Evolutionary conservation across 768 basidiomycete species (phyloP).

Genomic region (Inosperma sp.): DNA sequence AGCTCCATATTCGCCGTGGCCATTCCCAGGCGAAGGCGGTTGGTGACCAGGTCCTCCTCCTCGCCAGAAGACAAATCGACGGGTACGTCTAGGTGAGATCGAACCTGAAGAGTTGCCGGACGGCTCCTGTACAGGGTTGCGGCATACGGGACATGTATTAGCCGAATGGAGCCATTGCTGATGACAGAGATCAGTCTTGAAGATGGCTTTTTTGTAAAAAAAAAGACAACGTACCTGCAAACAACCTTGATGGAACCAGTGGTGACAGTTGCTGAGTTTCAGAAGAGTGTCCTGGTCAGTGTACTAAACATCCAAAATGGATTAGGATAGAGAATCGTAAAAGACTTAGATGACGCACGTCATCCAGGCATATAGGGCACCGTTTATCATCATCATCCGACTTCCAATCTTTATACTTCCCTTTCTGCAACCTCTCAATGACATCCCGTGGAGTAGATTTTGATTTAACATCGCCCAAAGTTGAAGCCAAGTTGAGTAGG

Average conservation of each 20-base stretch:
- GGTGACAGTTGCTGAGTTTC: conserved; percentile 64
- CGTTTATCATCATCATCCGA: conserved; percentile 61
- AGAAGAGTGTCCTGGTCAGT: conserved; percentile 54
- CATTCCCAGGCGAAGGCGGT: neutral
- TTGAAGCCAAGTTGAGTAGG: conserved; percentile 51
- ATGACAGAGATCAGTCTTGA: conserved; percentile 11
- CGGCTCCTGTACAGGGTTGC: conserved; percentile 47
- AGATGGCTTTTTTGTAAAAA: neutral
- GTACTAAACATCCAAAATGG: conserved; percentile 45
- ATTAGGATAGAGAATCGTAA: neutral
- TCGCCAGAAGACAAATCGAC: conserved; percentile 7
- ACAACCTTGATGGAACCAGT: conserved; percentile 79
- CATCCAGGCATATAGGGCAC: conserved; percentile 83
- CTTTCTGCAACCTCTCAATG: conserved; percentile 55
- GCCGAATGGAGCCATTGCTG: conserved; percentile 81
- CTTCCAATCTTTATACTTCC: conserved; percentile 64
- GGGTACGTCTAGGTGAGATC: conserved; percentile 8
- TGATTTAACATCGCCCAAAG: conserved; percentile 66
- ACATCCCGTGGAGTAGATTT: conserved; percentile 59
- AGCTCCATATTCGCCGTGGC: neutral
- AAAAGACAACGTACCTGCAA: conserved; percentile 49
- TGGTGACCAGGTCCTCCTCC: conserved; percentile 4
- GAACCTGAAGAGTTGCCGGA: conserved; percentile 10
- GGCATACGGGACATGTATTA: conserved; percentile 78
- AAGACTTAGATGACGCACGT: conserved; percentile 54